Conservation (phyloP, 2,329 filamentous ascomycete species). For the Pestalotiopsis sp. region DNA sequence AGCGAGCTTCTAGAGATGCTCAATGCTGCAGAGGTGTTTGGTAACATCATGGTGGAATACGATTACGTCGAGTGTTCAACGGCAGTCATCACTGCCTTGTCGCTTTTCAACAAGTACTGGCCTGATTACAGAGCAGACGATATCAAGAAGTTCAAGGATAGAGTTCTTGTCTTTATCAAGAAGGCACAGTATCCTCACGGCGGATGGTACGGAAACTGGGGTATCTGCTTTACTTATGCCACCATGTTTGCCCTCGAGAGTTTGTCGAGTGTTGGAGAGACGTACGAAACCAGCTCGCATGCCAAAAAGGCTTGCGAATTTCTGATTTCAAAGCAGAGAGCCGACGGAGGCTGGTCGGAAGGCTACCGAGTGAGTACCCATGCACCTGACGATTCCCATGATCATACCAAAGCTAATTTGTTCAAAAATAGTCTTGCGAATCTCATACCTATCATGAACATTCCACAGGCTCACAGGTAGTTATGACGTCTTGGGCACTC, state of each 20-base stretch:
- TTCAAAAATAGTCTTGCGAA: slow-evolving; percentile 67
- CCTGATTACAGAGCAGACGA: slow-evolving; percentile 78
- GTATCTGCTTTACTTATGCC: slow-evolving; percentile 96
- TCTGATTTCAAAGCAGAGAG: slow-evolving; percentile 79
- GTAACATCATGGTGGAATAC: slow-evolving; percentile 97
- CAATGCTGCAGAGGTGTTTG: slow-evolving; percentile 96
- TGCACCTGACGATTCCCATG: not conserved
- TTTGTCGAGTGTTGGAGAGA: slow-evolving; percentile 79
- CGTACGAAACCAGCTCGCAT: slow-evolving; percentile 71
- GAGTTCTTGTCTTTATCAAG: slow-evolving; percentile 83
- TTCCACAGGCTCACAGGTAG: slow-evolving; percentile 77
- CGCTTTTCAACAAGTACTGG: slow-evolving; percentile 79
- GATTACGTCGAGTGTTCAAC: slow-evolving; percentile 98
- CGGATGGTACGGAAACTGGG: slow-evolving; percentile 98
- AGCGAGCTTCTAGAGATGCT: slow-evolving; percentile 79
- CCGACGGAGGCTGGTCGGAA: slow-evolving; percentile 95
- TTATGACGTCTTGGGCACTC: slow-evolving; percentile 91
- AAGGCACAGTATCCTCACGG: slow-evolving; percentile 77
- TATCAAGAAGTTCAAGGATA: slow-evolving; percentile 71
- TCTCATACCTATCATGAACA: slow-evolving; percentile 76
- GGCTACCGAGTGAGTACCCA: slow-evolving; percentile 69
- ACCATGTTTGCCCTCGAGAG: slow-evolving; percentile 95
- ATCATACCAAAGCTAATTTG: slow-evolving; percentile 15
- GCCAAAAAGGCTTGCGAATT: slow-evolving; percentile 82
- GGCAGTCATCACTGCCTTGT: slow-evolving; percentile 85